A percentile compares a stretch with the other conserved stretches of the same genome.
phyloP scores from a whole-genome alignment of 208 protist species.

The Crithidia acanthocephali region DNA sequence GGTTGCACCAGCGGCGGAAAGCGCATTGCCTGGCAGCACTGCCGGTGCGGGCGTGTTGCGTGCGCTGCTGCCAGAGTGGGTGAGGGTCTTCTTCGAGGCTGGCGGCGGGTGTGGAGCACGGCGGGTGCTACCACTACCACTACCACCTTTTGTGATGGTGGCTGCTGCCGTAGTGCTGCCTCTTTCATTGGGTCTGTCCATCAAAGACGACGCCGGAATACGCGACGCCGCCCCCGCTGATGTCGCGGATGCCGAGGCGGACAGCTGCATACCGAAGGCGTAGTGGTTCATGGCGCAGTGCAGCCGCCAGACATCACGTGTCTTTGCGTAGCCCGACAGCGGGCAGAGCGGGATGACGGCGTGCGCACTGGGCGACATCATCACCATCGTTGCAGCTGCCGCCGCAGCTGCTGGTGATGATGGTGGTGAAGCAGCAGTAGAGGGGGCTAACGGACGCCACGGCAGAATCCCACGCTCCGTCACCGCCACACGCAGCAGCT shows the following conservation, averaged over 20 bases:
- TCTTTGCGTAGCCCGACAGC: slow-evolving; percentile 29
- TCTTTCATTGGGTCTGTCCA: background rate
- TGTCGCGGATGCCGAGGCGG: background rate
- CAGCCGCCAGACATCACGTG: slow-evolving; percentile 34
- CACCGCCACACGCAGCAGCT: slow-evolving; percentile 13
- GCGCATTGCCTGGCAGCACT: background rate
- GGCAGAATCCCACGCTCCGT: slow-evolving; percentile 22
- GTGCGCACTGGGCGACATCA: slow-evolving; percentile 19
- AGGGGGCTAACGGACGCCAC: slow-evolving; percentile 10
- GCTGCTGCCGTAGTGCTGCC: background rate
- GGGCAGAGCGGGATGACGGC: slow-evolving; percentile 20
- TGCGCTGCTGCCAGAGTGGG: background rate
- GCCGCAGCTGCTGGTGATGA: background rate
- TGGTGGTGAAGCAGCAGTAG: background rate
- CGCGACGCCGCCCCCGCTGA: background rate
- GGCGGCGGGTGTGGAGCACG: slow-evolving; percentile 9
- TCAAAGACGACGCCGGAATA: background rate
- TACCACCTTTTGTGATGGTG: no score
- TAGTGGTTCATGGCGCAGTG: slow-evolving; percentile 48
- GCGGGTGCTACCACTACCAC: no score
- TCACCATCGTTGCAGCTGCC: background rate
- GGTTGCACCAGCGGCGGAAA: background rate
- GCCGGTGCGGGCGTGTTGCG: background rate
- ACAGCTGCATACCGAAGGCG: slow-evolving; percentile 18
- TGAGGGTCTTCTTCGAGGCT: background rate